phyloP scores from a whole-genome alignment of 805 yeast species.

The Cyberlindnera xylosilytica region DNA sequence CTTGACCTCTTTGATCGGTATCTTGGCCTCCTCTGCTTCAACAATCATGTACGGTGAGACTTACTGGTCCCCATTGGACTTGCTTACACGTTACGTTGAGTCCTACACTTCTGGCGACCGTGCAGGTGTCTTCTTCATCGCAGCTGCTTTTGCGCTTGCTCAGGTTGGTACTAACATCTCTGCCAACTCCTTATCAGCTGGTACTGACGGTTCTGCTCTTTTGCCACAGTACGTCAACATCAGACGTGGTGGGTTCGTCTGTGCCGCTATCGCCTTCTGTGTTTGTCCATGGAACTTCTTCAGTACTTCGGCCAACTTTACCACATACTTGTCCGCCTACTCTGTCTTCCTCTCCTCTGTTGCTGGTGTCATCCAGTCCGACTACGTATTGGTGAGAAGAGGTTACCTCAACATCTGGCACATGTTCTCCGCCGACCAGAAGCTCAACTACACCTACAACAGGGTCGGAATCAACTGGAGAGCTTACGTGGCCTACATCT shows the following conservation, averaged over 20 bases:
- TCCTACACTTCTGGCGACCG: conserved; percentile 55
- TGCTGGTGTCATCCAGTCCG: conserved; percentile 71
- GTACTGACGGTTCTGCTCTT: conserved; percentile 68
- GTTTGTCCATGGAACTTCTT: conserved; percentile 85
- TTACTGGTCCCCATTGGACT: conserved; percentile 80
- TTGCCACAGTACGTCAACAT: conserved; percentile 65
- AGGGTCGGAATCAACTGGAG: conserved; percentile 76
- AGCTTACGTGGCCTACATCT: conserved; percentile 74
- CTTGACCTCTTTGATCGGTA: conserved; percentile 80
- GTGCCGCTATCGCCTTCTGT: conserved; percentile 67
- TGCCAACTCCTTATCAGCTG: conserved; percentile 70
- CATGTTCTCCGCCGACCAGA: conserved; percentile 48
- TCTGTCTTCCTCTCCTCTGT: conserved; percentile 80
- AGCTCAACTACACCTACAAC: conserved; percentile 56
- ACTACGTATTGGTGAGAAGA: conserved; percentile 70
- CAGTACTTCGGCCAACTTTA: conserved; percentile 66
- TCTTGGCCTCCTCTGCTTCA: conserved; percentile 79
- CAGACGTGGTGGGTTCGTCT: conserved; percentile 76
- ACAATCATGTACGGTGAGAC: conserved; percentile 63
- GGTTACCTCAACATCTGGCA: conserved; percentile 66
- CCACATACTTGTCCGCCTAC: conserved; percentile 78
- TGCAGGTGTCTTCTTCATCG: conserved; percentile 76
- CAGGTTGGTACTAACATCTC: conserved; percentile 78
- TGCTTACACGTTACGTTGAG: conserved; percentile 57
- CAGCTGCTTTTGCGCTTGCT: conserved; percentile 69